phyloP scores from a whole-genome alignment of 257 asterid species.

The Gentiana straminea region DNA sequence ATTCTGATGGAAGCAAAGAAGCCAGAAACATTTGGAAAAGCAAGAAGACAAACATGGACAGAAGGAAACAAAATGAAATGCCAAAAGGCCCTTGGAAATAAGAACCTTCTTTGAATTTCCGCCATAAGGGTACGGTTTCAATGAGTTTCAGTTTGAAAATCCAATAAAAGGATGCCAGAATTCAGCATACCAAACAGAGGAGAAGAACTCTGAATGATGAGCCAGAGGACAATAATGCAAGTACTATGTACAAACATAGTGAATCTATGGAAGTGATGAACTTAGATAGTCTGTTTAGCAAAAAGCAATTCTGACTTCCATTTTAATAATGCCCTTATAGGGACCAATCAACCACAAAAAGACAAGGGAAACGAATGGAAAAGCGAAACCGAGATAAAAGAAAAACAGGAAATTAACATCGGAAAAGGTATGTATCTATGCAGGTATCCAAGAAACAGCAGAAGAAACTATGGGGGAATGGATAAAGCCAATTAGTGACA shows the following conservation, averaged over 20 bases:
- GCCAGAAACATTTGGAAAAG: constrained; percentile 83
- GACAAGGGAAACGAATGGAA: constrained; percentile 18
- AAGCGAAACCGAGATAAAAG: constrained; percentile 32
- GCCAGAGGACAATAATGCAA: constrained; percentile 45
- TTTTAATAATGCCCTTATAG: constrained; percentile 26
- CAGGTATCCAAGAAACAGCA: constrained; percentile 34
- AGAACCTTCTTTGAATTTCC: constrained; percentile 53
- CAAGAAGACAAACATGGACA: constrained; percentile 68
- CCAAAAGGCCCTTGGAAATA: constrained; percentile 58
- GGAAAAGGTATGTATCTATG: constrained; percentile 30
- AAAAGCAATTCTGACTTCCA: constrained; percentile 34
- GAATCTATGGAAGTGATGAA: constrained; percentile 44
- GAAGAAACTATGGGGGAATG: constrained; percentile 21
- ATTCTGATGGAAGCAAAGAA: constrained; percentile 69
- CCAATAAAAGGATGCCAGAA: constrained; percentile 39
- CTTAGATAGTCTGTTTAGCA: constrained; percentile 44
- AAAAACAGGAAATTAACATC: constrained; percentile 17
- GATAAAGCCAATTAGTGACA: constrained; percentile 23
- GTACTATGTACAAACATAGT: constrained; percentile 46
- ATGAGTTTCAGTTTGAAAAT: constrained; percentile 51
- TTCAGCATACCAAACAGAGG: constrained; percentile 48
- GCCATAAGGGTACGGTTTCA: constrained; percentile 59
- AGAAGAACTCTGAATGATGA: constrained; percentile 41
- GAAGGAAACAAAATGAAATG: constrained; percentile 64
- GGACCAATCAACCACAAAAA: constrained; percentile 56